These are phyloP conservation scores for Hygrocybe coccinea DNA, from an alignment of 768 basidiomycete species.

Conservation along the genomic window DNA sequence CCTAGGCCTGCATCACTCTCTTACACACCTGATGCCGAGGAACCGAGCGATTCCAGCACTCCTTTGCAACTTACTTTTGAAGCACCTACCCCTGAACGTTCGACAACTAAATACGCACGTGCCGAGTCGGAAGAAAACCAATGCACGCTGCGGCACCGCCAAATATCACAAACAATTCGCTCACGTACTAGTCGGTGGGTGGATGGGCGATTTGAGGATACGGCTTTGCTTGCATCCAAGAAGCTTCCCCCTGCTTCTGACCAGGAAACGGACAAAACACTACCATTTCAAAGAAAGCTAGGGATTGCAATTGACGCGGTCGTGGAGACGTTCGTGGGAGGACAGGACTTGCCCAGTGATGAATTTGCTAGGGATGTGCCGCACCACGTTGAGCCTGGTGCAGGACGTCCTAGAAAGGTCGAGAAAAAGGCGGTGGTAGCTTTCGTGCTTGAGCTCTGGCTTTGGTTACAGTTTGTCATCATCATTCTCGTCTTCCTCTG, in stretches of 20 bases:
- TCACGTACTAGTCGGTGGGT: conserved; percentile 58
- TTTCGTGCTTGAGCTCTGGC: conserved; percentile 69
- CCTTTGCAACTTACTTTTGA: neutral
- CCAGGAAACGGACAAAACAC: too few species aligned
- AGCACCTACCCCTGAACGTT: conserved; percentile 10
- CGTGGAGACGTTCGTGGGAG: conserved; percentile 33
- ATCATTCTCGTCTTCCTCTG: conserved; percentile 74
- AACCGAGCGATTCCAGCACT: conserved; percentile 4
- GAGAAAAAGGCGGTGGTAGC: conserved; percentile 27
- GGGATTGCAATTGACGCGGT: conserved; percentile 43
- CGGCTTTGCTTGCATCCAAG: conserved; percentile 9
- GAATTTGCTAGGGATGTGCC: neutral
- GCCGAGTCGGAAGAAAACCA: conserved; percentile 10
- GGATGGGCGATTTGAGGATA: conserved; percentile 48
- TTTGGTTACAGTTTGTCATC: conserved; percentile 77
- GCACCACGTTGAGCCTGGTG: conserved; percentile 1
- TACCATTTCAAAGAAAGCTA: too few species aligned
- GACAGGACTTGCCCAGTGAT: neutral
- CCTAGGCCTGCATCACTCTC: conserved; percentile 18
- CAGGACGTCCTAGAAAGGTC: conserved; percentile 13
- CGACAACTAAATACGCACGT: conserved; percentile 1
- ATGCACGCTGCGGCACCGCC: conserved; percentile 32
- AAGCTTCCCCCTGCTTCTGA: too few species aligned
- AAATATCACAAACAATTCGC: conserved; percentile 49
- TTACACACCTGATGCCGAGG: conserved; percentile 15